phyloP scores from a whole-genome alignment of 2,329 filamentous ascomycete genomes.

The Apiospora kogelbergensis region DNA sequence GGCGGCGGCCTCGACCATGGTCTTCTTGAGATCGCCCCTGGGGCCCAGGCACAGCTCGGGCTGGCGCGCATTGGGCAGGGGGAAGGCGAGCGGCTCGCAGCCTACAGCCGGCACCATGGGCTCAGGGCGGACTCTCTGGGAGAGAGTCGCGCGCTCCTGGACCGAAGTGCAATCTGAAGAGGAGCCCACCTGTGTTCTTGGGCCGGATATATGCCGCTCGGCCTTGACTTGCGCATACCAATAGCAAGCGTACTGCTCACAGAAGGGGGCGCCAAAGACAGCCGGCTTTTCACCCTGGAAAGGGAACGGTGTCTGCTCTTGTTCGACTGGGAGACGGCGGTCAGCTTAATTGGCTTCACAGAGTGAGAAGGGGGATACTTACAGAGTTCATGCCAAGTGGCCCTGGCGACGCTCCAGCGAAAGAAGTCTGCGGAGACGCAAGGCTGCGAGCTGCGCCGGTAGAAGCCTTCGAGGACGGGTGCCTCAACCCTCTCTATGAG shows the following conservation, averaged over 20 bases:
- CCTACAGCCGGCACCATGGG: background rate
- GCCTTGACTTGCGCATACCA: background rate
- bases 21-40: background rate
- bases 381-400: background rate
- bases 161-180: background rate
- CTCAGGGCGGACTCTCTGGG: background rate
- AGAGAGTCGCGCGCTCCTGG: background rate
- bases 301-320: background rate
- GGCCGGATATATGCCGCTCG: background rate
- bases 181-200: background rate
- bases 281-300: background rate
- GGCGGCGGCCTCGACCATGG: background rate
- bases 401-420: background rate
- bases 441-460: background rate
- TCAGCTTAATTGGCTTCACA: background rate
- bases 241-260: background rate
- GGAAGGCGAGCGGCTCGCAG: background rate
- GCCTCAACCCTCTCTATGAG: too few relatives aligned
- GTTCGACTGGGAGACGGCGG: background rate
- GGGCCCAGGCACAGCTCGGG: background rate
- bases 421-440: background rate
- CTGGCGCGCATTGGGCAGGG: background rate
- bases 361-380: too few relatives aligned
- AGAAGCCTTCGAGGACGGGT: too few relatives aligned
- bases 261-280: background rate